phyloP scores from a whole-genome alignment of 768 basidiomycete genomes.

The Amanita pseudoporphyria region DNA sequence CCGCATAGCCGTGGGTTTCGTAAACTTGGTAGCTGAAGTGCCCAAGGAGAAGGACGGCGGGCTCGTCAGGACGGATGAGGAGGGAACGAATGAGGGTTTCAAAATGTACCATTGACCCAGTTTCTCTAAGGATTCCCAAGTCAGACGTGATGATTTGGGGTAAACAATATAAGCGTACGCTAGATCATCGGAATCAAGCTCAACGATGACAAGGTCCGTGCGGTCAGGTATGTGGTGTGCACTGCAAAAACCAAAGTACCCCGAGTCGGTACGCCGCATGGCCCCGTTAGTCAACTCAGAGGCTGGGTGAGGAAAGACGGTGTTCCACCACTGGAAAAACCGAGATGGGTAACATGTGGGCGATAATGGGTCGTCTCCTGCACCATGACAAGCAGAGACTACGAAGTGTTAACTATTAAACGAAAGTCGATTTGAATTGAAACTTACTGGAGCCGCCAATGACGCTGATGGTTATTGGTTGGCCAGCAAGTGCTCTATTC shows the following conservation, averaged over 20 bases:
- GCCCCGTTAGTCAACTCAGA: constrained; percentile 98
- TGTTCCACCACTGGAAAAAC: constrained; percentile 97
- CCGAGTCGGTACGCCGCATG: constrained; percentile 83
- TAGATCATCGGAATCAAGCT: constrained; percentile 87
- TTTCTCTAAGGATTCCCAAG: constrained; percentile 36
- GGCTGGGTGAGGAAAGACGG: constrained; percentile 95
- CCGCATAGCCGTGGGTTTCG: constrained; percentile 69
- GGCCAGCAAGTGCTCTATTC: constrained; percentile 74
- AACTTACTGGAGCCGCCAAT: constrained; percentile 76
- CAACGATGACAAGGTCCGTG: constrained; percentile 91
- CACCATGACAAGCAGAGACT: constrained; percentile 93
- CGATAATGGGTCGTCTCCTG: constrained; percentile 84
- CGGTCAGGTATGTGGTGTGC: constrained; percentile 89
- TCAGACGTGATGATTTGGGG: neutral
- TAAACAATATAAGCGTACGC: constrained; percentile 44
- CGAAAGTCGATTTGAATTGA: constrained; percentile 7
- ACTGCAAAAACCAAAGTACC: constrained; percentile 93
- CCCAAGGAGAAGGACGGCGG: constrained; percentile 90
- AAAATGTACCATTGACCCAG: constrained; percentile 69
- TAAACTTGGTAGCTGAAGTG: constrained; percentile 90
- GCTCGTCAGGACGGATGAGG: constrained; percentile 81
- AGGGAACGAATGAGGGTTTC: constrained; percentile 90
- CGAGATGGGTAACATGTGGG: constrained; percentile 85
- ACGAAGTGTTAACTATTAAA: constrained; percentile 8
- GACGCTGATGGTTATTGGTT: constrained; percentile 84